Evolutionary conservation across 176 grass and related monocot species (phyloP), one percentile per base, ranked within the genome.

Genomic region (Cenchrus americanus): DNA sequence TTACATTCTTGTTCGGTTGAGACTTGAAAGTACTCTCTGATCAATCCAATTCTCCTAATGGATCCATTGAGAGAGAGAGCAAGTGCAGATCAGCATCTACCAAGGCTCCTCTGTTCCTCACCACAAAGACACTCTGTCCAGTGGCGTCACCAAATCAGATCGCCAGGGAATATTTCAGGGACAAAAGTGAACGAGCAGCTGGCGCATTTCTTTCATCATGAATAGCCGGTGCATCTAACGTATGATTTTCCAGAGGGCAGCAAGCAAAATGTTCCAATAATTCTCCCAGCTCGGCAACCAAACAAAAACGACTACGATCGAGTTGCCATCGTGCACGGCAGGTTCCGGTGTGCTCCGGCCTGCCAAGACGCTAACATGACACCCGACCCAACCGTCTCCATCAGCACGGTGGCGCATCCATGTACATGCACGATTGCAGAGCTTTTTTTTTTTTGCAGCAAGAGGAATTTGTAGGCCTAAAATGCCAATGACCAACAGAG

Each of bases 301-400:
- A 85, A 82, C 58, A 49, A 76, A 59, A 82, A 57, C 19, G 70
- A 57, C 40, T 1, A 26, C 19, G 48, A 86, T 65, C 5, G 22
- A 60, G 62, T 85, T 14, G 52, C 60, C 60, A 13, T 51, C 51
- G 51, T 55, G 80, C 73, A 64, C 64, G 65, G 24, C 27, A 60
- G 61, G 81, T 80, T 75, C 62, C 27, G 76, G 76, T 76, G 62
- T 62, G 71, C 17, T 37, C 69, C 30, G 9, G 52, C 77, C 76
- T 76, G 62, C 77, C 30, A 32, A 70, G 82, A 89, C 53, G 77
- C 71, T 55, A 81, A 85, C 82, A 75, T 55, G 77, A 85, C 82
- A 75, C 76, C 79, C 10, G 63, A 89, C 81, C 77, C 87, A 68
- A 84, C 60, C 51, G 8, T 72, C 84, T 10, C 37, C 62, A 10